Conservation (phyloP, 495 filamentous ascomycete genomes). For the Penicillium manginii region DNA sequence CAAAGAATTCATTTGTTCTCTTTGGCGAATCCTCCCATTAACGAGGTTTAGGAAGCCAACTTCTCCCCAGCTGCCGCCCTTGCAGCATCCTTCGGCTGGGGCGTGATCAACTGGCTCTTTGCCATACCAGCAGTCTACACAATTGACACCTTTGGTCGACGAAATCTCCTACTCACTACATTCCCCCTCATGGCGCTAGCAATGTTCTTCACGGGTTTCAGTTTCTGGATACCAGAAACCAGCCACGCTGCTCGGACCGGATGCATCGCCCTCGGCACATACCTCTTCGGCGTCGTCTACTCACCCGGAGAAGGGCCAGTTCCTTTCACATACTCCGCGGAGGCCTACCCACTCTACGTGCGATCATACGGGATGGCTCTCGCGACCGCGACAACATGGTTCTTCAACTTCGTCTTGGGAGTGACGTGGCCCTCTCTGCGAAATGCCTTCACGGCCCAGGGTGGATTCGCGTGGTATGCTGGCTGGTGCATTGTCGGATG, state of each 20-base stretch:
- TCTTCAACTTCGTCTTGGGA: constrained; percentile 46
- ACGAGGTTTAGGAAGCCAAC: constrained; percentile 29
- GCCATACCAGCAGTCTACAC: constrained; percentile 79
- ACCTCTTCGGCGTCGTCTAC: constrained; percentile 76
- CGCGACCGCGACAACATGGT: constrained; percentile 71
- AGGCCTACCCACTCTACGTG: constrained; percentile 79
- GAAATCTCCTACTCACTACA: constrained; percentile 75
- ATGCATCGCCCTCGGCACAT: constrained; percentile 71
- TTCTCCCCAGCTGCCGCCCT: constrained; percentile 61
- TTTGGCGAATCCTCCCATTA: neutral
- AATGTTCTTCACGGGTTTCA: constrained; percentile 80
- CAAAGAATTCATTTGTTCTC: neutral
- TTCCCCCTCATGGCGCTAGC: constrained; percentile 77
- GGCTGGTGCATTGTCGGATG: constrained; percentile 54
- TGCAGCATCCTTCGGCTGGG: constrained; percentile 71
- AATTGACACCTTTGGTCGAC: constrained; percentile 82
- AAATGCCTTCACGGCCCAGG: constrained; percentile 47
- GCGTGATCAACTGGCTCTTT: constrained; percentile 80
- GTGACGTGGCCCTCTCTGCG: constrained; percentile 65
- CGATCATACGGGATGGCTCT: constrained; percentile 70
- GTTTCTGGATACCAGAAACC: constrained; percentile 68
- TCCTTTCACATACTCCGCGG: constrained; percentile 82
- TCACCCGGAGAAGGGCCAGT: constrained; percentile 82
- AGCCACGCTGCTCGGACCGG: constrained; percentile 51
- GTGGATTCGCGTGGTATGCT: constrained; percentile 62